Conservation (phyloP, 2,329 filamentous ascomycete species). For the Aspergillus hortae region DNA sequence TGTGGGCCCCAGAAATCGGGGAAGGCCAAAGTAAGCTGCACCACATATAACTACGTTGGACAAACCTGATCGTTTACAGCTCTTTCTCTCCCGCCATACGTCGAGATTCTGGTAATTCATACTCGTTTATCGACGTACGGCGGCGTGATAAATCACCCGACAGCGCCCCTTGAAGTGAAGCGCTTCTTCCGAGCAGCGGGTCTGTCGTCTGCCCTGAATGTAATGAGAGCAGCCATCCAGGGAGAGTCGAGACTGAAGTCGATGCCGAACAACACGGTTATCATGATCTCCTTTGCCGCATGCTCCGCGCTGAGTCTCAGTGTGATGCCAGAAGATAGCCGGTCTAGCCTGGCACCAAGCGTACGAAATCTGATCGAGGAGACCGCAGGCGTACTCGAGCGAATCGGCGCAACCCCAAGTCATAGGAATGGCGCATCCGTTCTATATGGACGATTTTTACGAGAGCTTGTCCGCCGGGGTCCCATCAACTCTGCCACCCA, state of each 20-base stretch:
- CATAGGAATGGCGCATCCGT: constrained; percentile 66
- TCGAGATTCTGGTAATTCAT: constrained; percentile 70
- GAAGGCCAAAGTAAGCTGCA: constrained; percentile 47
- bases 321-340: constrained; percentile 54
- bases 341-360: constrained; percentile 58
- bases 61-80: constrained; percentile 43
- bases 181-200: constrained; percentile 70
- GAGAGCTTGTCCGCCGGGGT: constrained; percentile 45
- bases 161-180: constrained; percentile 66
- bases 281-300: constrained; percentile 74
- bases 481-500: constrained; percentile 19
- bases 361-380: constrained; percentile 65
- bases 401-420: constrained; percentile 62
- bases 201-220: constrained; percentile 69
- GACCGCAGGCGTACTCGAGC: constrained; percentile 64
- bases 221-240: constrained; percentile 69
- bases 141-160: constrained; percentile 71
- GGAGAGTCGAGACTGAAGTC: constrained; percentile 66
- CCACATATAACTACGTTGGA: not conserved
- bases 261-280: constrained; percentile 75
- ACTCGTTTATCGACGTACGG: constrained; percentile 72
- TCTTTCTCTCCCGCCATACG: constrained; percentile 61
- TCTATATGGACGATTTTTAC: constrained; percentile 55
- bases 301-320: constrained; percentile 66
- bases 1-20: constrained; percentile 58